Base-by-base conservation (phyloP, 208 protist genomes). In the Polymyxa betae region DNA sequence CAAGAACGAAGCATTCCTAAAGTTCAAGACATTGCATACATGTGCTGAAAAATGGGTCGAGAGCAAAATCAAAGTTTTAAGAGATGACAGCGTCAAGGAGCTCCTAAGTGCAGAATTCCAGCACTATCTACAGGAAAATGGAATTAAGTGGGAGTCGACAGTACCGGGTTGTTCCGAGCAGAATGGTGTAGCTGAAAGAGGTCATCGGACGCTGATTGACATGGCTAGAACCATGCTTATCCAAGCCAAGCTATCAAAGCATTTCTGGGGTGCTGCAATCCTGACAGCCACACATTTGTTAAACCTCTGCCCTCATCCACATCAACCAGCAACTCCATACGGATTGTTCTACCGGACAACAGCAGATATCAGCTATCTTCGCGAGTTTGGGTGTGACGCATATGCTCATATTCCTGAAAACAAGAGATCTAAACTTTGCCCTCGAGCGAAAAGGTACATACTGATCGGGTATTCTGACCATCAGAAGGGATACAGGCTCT, bases 401-500 rank as follows among this genome's bases (percentile, higher is more conserved):
- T 82, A 45, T 35, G 72, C 35, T 43, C 40, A 16, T 43, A 82
- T 82, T 82, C 72, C 72, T 20, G 35, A 43, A 45, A 5, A 82
- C n/a, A 5, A 45, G 16, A 35, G n/a, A 16, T 38, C n/a, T 20
- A 82, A 82, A n/a, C 16, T 35, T 43, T 5, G 12, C 5, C 16
- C 72, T 5, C 5, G n/a, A 45, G 5, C 72, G n/a, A 35, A 43
- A 12, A 82, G 35, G 35, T 35, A 43, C n/a, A 82, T 82, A 45
- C 35, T 82, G 5, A 35, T 82, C 16, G n/a, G 72, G 16, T 82
- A 82, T 43, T 35, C 72, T 82, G 16, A 35, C 5, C 16, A 82
- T 43, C 72, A 82, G 72, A 82, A 82, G 35, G 72, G 72, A 35
- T 82, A 82, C 35, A 5, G 49, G 5, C 72, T 82, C 5, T 82